A percentile compares a stretch with the other conserved stretches of the same genome.
Conservation (phyloP, 148 eudicot species). For the Cornus suecica region DNA sequence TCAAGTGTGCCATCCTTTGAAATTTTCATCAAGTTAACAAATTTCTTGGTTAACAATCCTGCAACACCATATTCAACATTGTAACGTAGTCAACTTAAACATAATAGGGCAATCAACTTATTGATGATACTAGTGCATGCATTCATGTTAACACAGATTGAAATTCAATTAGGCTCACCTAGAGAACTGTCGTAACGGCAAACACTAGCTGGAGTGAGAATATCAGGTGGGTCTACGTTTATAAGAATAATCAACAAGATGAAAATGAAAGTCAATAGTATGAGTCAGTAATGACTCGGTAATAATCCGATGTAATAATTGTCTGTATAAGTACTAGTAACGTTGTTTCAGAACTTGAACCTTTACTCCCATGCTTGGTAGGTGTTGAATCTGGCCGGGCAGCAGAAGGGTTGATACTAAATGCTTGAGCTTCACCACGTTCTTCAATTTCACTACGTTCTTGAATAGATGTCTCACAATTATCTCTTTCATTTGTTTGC, state of each 20-base stretch:
- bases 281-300: not conserved
- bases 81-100: not conserved
- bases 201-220: conserved; percentile 15
- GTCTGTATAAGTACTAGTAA: not conserved
- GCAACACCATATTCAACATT: conserved; percentile 10
- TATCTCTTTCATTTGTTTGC: conserved; percentile 9
- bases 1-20: conserved; percentile 44
- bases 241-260: conserved; percentile 6
- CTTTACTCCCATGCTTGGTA: conserved; percentile 17
- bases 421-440: conserved; percentile 6
- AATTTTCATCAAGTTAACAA: conserved; percentile 29
- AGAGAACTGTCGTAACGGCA: conserved; percentile 48
- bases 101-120: not conserved
- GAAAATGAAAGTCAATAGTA: not conserved
- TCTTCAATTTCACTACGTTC: conserved; percentile 6
- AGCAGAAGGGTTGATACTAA: not conserved
- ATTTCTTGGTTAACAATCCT: conserved; percentile 51
- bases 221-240: conserved; percentile 28
- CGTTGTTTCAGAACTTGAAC: conserved; percentile 20
- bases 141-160: not conserved
- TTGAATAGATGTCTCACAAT: conserved; percentile 8
- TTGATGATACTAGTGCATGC: not conserved
- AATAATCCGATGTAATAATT: not conserved
- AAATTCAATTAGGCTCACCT: conserved; percentile 27
- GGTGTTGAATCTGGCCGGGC: conserved; percentile 13